Evolutionary conservation across 129 eudicot genomes (phyloP).

Genomic region (Flaveria trinervia): DNA sequence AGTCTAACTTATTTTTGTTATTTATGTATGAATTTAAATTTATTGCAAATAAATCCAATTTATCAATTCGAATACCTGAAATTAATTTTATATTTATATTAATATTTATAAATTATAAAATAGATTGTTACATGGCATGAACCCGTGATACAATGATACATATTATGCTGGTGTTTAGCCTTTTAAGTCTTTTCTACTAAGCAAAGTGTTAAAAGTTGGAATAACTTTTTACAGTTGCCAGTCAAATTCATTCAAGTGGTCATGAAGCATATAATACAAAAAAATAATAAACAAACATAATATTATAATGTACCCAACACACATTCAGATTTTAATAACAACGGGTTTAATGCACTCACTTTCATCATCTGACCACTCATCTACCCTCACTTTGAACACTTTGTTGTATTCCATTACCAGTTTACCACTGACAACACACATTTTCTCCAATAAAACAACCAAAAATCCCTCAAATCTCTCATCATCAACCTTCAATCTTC

Average conservation of each 20-base stretch:
- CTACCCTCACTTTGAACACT: slow-evolving; percentile 39
- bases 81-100: too few relatives aligned
- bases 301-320: slow-evolving; percentile 4
- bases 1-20: too few relatives aligned
- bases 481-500: slow-evolving; percentile 18
- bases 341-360: slow-evolving; percentile 38
- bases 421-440: slow-evolving; percentile 21
- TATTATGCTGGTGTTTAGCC: neutral
- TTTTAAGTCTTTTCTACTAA: neutral
- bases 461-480: neutral
- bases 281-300: neutral
- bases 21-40: too few relatives aligned
- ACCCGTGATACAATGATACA: too few relatives aligned
- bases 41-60: too few relatives aligned
- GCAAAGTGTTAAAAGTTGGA: slow-evolving; percentile 34
- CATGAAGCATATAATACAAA: neutral
- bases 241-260: slow-evolving; percentile 19
- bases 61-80: too few relatives aligned
- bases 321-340: neutral
- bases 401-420: slow-evolving; percentile 10
- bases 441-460: slow-evolving; percentile 30
- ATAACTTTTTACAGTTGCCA: slow-evolving; percentile 20
- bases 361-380: slow-evolving; percentile 36
- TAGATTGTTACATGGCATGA: too few relatives aligned
- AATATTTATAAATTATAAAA: too few relatives aligned